Evolutionary conservation across 768 basidiomycete genomes (phyloP).

Genomic region (Astraeus odoratus): DNA sequence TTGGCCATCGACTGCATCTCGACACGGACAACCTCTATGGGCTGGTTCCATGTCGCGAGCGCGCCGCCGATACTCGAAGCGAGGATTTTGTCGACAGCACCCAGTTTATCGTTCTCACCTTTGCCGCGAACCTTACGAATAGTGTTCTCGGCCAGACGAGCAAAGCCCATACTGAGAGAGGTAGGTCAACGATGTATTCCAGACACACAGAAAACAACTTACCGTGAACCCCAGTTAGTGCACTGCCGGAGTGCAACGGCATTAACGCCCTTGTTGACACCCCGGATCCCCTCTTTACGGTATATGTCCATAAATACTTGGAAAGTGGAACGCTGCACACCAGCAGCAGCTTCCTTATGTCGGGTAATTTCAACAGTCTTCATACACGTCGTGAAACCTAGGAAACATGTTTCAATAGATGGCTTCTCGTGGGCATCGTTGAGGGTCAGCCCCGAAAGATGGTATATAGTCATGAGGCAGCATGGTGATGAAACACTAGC

Average conservation of each 20-base stretch:
- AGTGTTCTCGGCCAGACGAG: conserved; percentile 78
- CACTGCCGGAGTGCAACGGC: conserved; percentile 88
- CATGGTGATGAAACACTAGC: conserved; percentile 15
- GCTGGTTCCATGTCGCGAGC: conserved; percentile 98
- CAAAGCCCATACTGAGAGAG: conserved; percentile 80
- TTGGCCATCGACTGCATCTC: conserved; percentile 99
- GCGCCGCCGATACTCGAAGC: conserved; percentile 90
- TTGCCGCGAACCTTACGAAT: conserved; percentile 80
- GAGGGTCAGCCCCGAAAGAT: conserved; percentile 10
- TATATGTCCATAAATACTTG: conserved; percentile 94
- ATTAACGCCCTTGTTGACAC: conserved; percentile 99
- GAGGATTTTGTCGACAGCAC: conserved; percentile 79
- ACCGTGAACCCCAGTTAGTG: conserved; percentile 93
- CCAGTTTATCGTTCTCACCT: conserved; percentile 63
- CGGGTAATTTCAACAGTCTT: conserved; percentile 98
- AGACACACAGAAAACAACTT: conserved; percentile 14
- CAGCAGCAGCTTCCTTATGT: conserved; percentile 81
- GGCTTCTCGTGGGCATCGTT: background rate
- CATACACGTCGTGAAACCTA: conserved; percentile 99
- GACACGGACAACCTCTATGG: conserved; percentile 94
- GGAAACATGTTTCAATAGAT: conserved; percentile 9
- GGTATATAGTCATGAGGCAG: conserved; percentile 7
- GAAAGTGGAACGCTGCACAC: conserved; percentile 88
- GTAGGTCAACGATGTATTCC: conserved; percentile 6
- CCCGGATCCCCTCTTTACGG: conserved; percentile 84